Conservation (phyloP, 352 stramenopile genomes). For the Globisporangium okanoganense region DNA sequence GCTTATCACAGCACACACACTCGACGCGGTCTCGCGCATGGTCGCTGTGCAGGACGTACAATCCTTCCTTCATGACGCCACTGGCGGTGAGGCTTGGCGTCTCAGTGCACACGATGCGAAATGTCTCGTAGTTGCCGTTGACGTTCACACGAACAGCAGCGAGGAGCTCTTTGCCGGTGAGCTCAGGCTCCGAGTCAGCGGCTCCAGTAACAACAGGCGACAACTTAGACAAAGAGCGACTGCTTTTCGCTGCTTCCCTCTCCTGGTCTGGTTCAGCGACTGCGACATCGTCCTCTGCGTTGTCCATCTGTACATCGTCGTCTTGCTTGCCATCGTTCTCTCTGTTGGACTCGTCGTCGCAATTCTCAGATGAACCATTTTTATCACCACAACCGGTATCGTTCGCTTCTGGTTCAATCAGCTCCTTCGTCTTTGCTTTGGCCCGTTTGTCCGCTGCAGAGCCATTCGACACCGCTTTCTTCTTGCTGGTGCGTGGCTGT, state of each 20-base stretch:
- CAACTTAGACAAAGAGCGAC: neutral
- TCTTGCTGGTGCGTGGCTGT: neutral
- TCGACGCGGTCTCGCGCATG: neutral
- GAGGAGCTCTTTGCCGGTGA: neutral
- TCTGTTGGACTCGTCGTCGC: neutral
- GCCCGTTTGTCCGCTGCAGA: neutral
- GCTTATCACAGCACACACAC: conserved; percentile 11
- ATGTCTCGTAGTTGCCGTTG: neutral
- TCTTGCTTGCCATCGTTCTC: neutral
- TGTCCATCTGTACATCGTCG: neutral
- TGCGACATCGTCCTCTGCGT: neutral
- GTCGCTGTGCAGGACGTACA: neutral
- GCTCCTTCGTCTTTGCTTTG: neutral
- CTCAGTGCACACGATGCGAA: conserved; percentile 12
- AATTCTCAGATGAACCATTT: neutral
- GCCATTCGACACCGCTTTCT: neutral
- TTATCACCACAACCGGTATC: neutral
- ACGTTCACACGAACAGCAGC: neutral
- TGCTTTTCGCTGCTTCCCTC: neutral
- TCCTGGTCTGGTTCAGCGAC: conserved; percentile 5
- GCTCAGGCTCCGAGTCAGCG: neutral
- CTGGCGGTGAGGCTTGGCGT: conserved; percentile 1
- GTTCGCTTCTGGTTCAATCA: neutral
- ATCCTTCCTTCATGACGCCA: neutral
- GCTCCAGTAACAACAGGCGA: neutral